Conservation (phyloP, 2,329 filamentous ascomycete genomes). For the Aspergillus sp. region DNA sequence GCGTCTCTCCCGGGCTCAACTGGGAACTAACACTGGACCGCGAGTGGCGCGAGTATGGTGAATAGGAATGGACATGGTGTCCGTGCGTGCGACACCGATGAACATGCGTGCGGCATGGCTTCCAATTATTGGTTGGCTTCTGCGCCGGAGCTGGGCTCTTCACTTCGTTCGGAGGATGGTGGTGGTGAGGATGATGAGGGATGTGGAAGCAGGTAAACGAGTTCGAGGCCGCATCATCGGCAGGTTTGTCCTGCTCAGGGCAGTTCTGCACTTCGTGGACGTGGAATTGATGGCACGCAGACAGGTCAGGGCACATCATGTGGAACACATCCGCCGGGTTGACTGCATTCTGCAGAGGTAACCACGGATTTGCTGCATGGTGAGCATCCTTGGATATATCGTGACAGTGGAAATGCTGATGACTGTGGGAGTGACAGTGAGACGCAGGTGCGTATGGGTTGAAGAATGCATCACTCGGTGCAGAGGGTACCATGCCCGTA, state of each 20-base stretch:
- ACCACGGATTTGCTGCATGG: conserved; percentile 19
- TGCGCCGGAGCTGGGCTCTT: not conserved
- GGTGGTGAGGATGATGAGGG: conserved; percentile 34
- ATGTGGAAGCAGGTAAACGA: conserved; percentile 35
- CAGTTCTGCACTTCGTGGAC: conserved; percentile 22
- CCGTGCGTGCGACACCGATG: conserved; percentile 37
- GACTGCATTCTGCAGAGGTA: conserved; percentile 32
- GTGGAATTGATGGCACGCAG: conserved; percentile 30
- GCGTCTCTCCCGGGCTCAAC: conserved; percentile 40
- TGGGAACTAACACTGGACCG: conserved; percentile 42
- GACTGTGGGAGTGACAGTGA: conserved; percentile 28
- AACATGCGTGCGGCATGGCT: conserved; percentile 33
- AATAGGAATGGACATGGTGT: conserved; percentile 39
- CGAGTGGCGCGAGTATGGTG: conserved; percentile 39
- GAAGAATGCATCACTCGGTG: conserved; percentile 19
- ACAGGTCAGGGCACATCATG: conserved; percentile 38
- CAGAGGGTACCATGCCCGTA: conserved; percentile 18
- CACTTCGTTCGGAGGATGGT: conserved; percentile 22
- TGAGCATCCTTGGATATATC: conserved; percentile 33
- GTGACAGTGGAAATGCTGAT: conserved; percentile 33
- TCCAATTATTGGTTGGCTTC: not conserved
- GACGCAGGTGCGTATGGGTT: conserved; percentile 22
- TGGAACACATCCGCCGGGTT: conserved; percentile 40
- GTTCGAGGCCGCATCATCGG: conserved; percentile 23
- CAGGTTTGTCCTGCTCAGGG: conserved; percentile 22